A percentile compares a stretch with the other conserved stretches of the same genome.
Evolutionary conservation across 164 flowering plant species (phyloP).

Genomic region (Sextonia rubra): DNA sequence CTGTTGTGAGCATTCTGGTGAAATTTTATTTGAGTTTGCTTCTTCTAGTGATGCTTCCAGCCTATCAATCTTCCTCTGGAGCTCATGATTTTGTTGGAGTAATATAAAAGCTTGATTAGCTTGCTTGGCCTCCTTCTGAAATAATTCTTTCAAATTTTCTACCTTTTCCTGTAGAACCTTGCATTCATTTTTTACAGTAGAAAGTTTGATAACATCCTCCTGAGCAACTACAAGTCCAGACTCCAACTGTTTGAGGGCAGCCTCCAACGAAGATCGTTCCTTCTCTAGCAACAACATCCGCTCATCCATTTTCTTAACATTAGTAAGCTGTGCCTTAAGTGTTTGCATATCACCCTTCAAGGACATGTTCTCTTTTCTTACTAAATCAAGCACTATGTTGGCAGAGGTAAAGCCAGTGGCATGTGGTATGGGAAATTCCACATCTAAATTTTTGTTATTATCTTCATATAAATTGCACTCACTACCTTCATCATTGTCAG

Average conservation of each 20-base stretch:
- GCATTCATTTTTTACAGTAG: constrained; percentile 55
- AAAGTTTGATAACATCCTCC: constrained; percentile 64
- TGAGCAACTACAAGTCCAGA: constrained; percentile 51
- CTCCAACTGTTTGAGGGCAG: constrained; percentile 62
- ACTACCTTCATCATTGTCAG: constrained; percentile 31
- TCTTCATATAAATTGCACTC: constrained; percentile 16
- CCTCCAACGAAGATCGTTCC: constrained; percentile 49
- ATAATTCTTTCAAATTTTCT: constrained; percentile 55
- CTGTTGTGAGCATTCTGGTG: constrained; percentile 60
- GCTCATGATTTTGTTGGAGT: constrained; percentile 77
- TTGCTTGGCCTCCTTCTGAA: constrained; percentile 70
- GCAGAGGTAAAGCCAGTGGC: constrained; percentile 27
- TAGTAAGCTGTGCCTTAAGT: constrained; percentile 45
- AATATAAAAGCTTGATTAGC: constrained; percentile 76
- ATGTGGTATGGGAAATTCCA: constrained; percentile 14
- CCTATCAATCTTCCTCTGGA: constrained; percentile 70
- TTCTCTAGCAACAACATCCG: constrained; percentile 58
- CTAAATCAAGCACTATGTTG: constrained; percentile 49
- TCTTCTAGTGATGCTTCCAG: constrained; percentile 80
- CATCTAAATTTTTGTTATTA: constrained; percentile 11
- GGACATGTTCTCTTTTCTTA: constrained; percentile 56
- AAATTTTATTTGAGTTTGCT: constrained; percentile 46
- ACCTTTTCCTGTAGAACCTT: constrained; percentile 60
- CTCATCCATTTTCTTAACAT: constrained; percentile 53
- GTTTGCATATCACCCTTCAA: constrained; percentile 56